Conservation (phyloP, 2,329 filamentous ascomycete species). For the Cladosporium sp. region DNA sequence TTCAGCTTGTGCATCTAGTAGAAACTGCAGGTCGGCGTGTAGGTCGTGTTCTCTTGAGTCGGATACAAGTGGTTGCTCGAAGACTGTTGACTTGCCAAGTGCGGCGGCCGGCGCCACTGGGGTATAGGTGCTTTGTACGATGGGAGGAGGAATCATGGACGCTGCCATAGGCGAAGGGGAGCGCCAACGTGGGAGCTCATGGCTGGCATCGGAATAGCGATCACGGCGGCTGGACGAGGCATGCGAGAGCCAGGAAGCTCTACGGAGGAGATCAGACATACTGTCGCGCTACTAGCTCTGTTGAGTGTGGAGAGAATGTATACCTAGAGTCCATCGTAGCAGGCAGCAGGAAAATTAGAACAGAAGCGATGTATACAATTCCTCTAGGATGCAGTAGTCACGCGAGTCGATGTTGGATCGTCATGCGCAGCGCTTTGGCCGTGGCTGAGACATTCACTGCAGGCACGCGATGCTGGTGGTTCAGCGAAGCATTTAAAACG, state of each 20-base stretch:
- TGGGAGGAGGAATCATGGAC: conserved; percentile 33
- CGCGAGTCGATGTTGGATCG: background rate
- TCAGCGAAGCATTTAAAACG: background rate
- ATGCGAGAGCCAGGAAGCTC: conserved; percentile 27
- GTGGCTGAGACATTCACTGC: conserved; percentile 7
- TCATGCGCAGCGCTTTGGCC: background rate
- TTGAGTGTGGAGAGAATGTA: background rate
- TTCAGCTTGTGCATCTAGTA: conserved; percentile 59
- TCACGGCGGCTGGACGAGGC: conserved; percentile 19
- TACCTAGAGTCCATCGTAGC: conserved; percentile 3
- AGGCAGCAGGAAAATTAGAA: background rate
- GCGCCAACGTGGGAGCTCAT: conserved; percentile 32
- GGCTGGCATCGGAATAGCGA: conserved; percentile 13
- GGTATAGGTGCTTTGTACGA: conserved; percentile 29
- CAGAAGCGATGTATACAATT: background rate
- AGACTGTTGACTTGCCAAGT: conserved; percentile 35
- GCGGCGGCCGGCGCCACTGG: conserved; percentile 3
- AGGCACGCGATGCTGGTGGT: background rate
- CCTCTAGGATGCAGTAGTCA: conserved; percentile 1
- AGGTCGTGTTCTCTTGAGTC: conserved; percentile 47
- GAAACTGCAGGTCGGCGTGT: conserved; percentile 53
- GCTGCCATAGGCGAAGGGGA: conserved; percentile 29
- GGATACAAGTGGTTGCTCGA: conserved; percentile 40
- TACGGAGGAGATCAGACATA: conserved; percentile 18
- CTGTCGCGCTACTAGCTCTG: background rate